Conservation (phyloP, 73 alveolate genomes). For the Paramecium sexaurelia region DNA sequence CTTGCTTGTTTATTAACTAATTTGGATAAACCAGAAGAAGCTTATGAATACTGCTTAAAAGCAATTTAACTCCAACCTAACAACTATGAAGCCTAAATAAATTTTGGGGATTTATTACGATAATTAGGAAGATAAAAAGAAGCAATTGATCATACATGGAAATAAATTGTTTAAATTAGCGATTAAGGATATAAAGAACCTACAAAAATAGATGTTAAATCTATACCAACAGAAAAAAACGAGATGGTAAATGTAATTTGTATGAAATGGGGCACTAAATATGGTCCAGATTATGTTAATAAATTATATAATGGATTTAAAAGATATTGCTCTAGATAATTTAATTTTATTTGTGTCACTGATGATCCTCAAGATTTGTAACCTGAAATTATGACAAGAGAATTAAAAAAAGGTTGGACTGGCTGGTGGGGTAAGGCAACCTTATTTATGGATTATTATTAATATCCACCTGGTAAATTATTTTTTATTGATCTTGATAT, state of each 20-base stretch:
- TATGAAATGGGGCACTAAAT: conserved; percentile 86
- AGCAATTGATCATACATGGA: conserved; percentile 76
- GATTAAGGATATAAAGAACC: conserved; percentile 25
- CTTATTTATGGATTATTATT: conserved; percentile 62
- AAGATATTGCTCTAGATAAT: conserved; percentile 60
- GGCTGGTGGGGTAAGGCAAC: conserved; percentile 91
- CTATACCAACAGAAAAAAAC: not conserved
- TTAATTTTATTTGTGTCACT: conserved; percentile 77
- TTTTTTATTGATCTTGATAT: conserved; percentile 84
- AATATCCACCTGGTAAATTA: conserved; percentile 64
- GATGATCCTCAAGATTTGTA: conserved; percentile 77
- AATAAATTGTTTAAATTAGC: conserved; percentile 26
- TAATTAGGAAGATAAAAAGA: conserved; percentile 73
- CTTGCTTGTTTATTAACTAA: conserved; percentile 70
- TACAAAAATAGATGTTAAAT: conserved; percentile 18
- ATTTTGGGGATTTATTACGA: conserved; percentile 76
- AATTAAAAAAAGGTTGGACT: conserved; percentile 70
- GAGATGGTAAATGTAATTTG: conserved; percentile 68
- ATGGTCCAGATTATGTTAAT: conserved; percentile 81
- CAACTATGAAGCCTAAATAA: conserved; percentile 72
- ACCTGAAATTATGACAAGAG: conserved; percentile 62
- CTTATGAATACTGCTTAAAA: conserved; percentile 64
- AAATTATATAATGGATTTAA: conserved; percentile 74
- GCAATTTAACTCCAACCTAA: conserved; percentile 73
- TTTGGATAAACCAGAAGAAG: conserved; percentile 61